phyloP scores from a whole-genome alignment of 2,329 filamentous ascomycete genomes.

The Stagonosporopsis rhizophila region DNA sequence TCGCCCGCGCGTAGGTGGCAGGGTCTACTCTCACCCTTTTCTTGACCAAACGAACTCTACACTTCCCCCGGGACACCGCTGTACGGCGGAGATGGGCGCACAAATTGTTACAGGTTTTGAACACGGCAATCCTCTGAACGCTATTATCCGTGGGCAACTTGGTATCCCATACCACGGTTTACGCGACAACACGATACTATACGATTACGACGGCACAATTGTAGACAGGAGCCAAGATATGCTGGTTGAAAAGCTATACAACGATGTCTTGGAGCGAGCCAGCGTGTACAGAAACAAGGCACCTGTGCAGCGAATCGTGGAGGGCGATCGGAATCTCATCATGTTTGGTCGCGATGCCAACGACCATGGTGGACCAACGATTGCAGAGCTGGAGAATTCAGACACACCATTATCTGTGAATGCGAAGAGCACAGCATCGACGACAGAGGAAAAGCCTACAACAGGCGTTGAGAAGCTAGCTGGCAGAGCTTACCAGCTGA shows the following conservation, averaged over 20 bases:
- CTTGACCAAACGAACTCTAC: conserved; percentile 64
- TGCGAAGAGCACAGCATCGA: conserved; percentile 53
- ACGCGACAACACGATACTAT: conserved; percentile 81
- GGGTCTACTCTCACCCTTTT: conserved; percentile 85
- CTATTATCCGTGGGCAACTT: conserved; percentile 88
- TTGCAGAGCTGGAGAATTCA: conserved; percentile 76
- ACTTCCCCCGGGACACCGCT: conserved; percentile 63
- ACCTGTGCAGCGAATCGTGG: conserved; percentile 72
- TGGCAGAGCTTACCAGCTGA: conserved; percentile 71
- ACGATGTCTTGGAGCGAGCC: conserved; percentile 90
- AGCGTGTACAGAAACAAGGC: conserved; percentile 87
- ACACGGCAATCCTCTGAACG: conserved; percentile 89
- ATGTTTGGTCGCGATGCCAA: conserved; percentile 79
- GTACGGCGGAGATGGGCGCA: conserved; percentile 94
- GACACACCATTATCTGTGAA: conserved; percentile 58
- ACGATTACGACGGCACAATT: conserved; percentile 79
- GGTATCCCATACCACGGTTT: conserved; percentile 85
- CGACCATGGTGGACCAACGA: conserved; percentile 65
- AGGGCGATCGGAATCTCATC: conserved; percentile 83
- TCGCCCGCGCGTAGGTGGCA: conserved; percentile 83
- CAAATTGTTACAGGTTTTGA: conserved; percentile 99
- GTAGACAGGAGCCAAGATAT: conserved; percentile 81
- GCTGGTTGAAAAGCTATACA: conserved; percentile 89
- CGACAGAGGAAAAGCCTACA: conserved; percentile 56
- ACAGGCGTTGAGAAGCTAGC: conserved; percentile 66